phyloP scores from a whole-genome alignment of 257 asterid species.

The Lantana camara region DNA sequence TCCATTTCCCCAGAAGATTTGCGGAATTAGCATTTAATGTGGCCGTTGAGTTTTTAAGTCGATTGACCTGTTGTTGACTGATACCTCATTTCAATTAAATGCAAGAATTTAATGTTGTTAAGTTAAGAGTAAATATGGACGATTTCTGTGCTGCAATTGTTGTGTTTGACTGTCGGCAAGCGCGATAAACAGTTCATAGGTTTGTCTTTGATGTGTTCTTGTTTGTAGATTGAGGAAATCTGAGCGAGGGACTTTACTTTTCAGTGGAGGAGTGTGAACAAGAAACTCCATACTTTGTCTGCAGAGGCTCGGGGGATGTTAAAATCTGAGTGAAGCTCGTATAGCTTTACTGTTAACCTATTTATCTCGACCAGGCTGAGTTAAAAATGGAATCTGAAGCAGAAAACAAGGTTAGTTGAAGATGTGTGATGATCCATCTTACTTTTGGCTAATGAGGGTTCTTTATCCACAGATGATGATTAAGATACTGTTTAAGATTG shows the following conservation, averaged over 20 bases:
- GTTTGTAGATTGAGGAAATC: constrained; percentile 31
- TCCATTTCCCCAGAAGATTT: no score
- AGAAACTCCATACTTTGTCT: not conserved
- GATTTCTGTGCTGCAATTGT: constrained; percentile 3
- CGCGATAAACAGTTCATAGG: constrained; percentile 2
- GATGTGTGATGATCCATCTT: not conserved
- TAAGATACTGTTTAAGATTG: constrained; percentile 1
- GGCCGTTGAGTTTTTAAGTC: not conserved
- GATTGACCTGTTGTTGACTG: constrained; percentile 21
- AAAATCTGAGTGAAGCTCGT: constrained; percentile 25
- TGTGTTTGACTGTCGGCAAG: not conserved
- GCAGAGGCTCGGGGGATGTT: constrained; percentile 43
- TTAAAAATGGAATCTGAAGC: constrained; percentile 67
- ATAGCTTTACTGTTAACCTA: constrained; percentile 29
- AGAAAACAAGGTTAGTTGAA: constrained; percentile 58
- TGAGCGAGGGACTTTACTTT: constrained; percentile 11
- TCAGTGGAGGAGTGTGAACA: constrained; percentile 8
- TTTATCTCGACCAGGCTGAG: constrained; percentile 26
- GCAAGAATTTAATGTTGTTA: not conserved
- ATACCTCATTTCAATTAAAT: constrained; percentile 20
- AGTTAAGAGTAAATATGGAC: not conserved
- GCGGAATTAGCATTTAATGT: constrained; percentile 6
- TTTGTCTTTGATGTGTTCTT: constrained; percentile 31
- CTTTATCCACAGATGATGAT: constrained; percentile 3
- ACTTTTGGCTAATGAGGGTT: not conserved